phyloP scores from a whole-genome alignment of 2,329 filamentous ascomycete genomes.

The Zasmidium citrigriseum region DNA sequence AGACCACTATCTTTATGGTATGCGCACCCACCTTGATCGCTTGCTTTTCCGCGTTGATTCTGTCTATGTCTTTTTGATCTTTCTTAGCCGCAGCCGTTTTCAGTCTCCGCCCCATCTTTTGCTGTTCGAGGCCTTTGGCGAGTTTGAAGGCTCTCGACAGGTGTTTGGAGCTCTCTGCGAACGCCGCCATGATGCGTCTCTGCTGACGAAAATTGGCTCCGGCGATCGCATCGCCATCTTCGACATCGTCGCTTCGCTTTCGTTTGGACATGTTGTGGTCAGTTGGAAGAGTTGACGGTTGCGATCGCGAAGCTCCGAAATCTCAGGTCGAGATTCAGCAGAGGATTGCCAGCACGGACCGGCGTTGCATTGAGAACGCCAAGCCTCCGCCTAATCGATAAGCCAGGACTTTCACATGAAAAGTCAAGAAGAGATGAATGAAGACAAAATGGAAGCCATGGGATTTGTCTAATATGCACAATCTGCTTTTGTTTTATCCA shows the following conservation, averaged over 20 bases:
- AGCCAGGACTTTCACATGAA: too few species aligned
- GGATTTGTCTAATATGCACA: not conserved
- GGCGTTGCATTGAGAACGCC: too few species aligned
- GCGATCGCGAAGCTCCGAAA: not conserved
- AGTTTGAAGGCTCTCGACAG: slow-evolving; percentile 69
- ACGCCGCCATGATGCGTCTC: slow-evolving; percentile 22
- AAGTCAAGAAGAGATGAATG: too few species aligned
- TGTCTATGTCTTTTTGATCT: slow-evolving; percentile 51
- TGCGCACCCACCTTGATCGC: slow-evolving; percentile 54
- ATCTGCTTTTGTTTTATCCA: not conserved
- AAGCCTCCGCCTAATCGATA: too few species aligned
- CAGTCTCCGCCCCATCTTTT: slow-evolving; percentile 67
- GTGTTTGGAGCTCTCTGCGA: slow-evolving; percentile 54
- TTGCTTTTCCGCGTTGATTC: slow-evolving; percentile 64
- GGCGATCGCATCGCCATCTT: slow-evolving; percentile 30
- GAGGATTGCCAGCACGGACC: too few species aligned
- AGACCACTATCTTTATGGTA: not conserved
- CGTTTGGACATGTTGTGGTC: not conserved
- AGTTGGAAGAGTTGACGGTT: not conserved
- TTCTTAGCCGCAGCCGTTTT: slow-evolving; percentile 54
- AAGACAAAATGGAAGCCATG: too few species aligned
- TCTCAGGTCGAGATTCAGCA: not conserved
- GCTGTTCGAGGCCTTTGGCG: slow-evolving; percentile 75
- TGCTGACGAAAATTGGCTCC: slow-evolving; percentile 19
- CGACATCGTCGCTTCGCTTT: slow-evolving; percentile 34